phyloP scores from a whole-genome alignment of 2,329 filamentous ascomycete species.

The Trichoderma brevicompactum region DNA sequence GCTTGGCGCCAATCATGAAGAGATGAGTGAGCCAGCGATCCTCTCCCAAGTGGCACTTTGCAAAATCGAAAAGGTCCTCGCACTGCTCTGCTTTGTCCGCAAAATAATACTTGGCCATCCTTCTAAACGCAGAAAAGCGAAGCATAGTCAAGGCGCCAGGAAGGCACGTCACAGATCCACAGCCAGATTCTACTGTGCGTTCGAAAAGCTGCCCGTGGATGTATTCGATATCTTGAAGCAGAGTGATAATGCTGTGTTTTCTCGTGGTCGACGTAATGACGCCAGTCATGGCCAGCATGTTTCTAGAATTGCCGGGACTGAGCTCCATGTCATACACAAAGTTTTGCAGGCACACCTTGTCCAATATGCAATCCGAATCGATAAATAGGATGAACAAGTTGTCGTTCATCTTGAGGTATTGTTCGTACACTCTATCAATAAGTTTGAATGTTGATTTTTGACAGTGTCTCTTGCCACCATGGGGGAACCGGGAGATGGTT shows the following conservation, averaged over 20 bases:
- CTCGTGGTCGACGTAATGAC: slow-evolving; percentile 94
- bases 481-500: slow-evolving; percentile 88
- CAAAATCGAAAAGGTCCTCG: slow-evolving; percentile 94
- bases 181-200: slow-evolving; percentile 90
- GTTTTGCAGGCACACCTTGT: slow-evolving; percentile 90
- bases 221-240: slow-evolving; percentile 98
- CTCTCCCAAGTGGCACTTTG: slow-evolving; percentile 92
- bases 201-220: slow-evolving; percentile 97
- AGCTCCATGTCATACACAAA: slow-evolving; percentile 99
- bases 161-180: slow-evolving; percentile 90
- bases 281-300: slow-evolving; percentile 97
- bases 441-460: slow-evolving; percentile 93
- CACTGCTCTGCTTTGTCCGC: slow-evolving; percentile 95
- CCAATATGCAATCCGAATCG: slow-evolving; percentile 94
- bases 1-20: slow-evolving; percentile 96
- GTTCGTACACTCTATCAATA: slow-evolving; percentile 88
- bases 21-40: slow-evolving; percentile 97
- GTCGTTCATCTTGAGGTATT: slow-evolving; percentile 85
- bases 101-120: slow-evolving; percentile 99
- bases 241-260: slow-evolving; percentile 84
- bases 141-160: slow-evolving; percentile 95
- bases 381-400: slow-evolving; percentile 96
- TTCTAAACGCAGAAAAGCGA: slow-evolving; percentile 91
- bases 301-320: slow-evolving; percentile 85
- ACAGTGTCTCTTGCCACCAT: slow-evolving; percentile 91